Evolutionary conservation across 2,329 filamentous ascomycete genomes (phyloP).

Genomic region (Rhynchosporium graminicola): DNA sequence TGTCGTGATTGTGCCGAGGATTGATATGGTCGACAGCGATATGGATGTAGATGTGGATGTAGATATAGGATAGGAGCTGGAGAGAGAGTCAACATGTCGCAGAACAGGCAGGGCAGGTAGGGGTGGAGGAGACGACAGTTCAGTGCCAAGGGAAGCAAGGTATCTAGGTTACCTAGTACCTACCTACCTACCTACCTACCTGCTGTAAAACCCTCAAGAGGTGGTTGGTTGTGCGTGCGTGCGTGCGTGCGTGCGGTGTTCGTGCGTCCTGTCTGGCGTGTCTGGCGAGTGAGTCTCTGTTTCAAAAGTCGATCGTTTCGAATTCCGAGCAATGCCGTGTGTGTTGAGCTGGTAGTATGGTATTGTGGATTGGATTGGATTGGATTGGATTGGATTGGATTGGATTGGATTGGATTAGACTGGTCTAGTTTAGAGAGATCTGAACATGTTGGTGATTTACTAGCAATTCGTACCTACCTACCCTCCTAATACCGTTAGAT

Average conservation of each 20-base stretch:
- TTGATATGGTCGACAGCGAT: too few species aligned
- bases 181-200: too few species aligned
- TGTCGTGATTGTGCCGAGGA: too few species aligned
- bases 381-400: too few species aligned
- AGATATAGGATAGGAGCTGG: background rate
- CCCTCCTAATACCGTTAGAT: too few species aligned
- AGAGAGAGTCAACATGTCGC: background rate
- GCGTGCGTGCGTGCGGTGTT: background rate
- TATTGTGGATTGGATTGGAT: too few species aligned
- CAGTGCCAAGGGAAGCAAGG: background rate
- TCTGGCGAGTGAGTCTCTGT: background rate
- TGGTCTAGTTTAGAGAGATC: background rate
- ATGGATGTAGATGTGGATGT: background rate
- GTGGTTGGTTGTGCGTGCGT: conserved; percentile 21
- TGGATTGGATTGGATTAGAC: background rate
- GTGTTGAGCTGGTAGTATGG: too few species aligned
- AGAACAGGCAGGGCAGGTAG: background rate
- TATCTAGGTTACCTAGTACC: too few species aligned
- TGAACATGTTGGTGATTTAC: too few species aligned
- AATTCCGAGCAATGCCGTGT: background rate
- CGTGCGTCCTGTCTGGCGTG: too few species aligned
- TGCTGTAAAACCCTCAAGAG: too few species aligned
- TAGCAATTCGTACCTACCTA: too few species aligned
- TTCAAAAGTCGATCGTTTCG: conserved; percentile 26
- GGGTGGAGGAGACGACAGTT: background rate